Evolutionary conservation across 2,329 filamentous ascomycete genomes (phyloP), one percentile per base, ranked within the genome.

Genomic region (Hymenoscyphus albidus): DNA sequence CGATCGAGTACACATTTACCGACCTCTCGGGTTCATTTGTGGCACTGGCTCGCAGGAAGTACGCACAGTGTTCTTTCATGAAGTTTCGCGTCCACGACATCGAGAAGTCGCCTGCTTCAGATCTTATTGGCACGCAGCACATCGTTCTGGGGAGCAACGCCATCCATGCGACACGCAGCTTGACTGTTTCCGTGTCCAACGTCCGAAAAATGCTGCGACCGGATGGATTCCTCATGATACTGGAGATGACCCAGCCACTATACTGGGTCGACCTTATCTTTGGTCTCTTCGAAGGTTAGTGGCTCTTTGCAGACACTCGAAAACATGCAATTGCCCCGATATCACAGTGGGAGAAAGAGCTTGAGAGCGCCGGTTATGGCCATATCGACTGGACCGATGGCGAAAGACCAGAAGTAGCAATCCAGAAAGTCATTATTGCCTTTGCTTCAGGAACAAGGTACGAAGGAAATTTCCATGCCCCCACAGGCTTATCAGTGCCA

Each of bases 1-100:
- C 66, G 0, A 67, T 80, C n/a, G 63, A 73, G 5, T 81, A 81
- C 63, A 79, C 77, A 0, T 78, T 81, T 63, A 81, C 79, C 1
- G 80, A 82, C 48, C 59, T 82, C 3, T 78, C 80, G 0, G 38
- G 67, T 9, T 70, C 71, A 2, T 59, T 77, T 5, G 71, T 77
- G 0, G 65, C 68, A 2, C 63, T 63, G 9, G 74, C 74, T 1
- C 61, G 66, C 39, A 64, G 64, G 32, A 64, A 61, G 22, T 70
- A 69, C 44, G 65, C 69, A 22, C 13, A 58, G 3, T 73, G 75
- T 57, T 18, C 40, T 1, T 65, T 42, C 32, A 67, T 72, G 66
- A 22, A 64, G 13, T 72, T 65, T 48, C 58, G 38, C 31, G 61
- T 51, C 9, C 18, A 71, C 3, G 64, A 71, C 35, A 57, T 70